Evolutionary conservation across 352 stramenopile species (phyloP).

Genomic region (Thalassiosira hispida): DNA sequence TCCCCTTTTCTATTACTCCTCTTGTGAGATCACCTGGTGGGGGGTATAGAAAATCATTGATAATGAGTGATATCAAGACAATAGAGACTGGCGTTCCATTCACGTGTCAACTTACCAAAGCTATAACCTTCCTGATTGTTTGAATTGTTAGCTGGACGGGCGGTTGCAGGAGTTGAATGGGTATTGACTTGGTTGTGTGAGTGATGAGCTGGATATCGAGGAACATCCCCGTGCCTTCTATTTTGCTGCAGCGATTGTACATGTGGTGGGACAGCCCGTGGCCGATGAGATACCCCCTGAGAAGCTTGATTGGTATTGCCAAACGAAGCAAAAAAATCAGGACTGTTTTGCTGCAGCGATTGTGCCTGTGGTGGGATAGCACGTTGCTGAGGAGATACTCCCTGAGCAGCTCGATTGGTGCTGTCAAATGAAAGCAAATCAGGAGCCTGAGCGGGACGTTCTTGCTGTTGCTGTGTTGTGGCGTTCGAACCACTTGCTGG

Average conservation of each 20-base stretch:
- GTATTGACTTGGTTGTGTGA: constrained; percentile 1
- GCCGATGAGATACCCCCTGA: neutral
- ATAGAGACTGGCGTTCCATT: neutral
- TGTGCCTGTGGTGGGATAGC: neutral
- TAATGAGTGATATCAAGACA: neutral
- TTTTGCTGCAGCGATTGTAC: neutral
- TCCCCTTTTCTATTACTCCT: constrained; percentile 10
- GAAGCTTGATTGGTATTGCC: neutral
- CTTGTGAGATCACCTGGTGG: constrained; percentile 19
- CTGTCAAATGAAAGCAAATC: constrained; percentile 2
- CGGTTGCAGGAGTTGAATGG: neutral
- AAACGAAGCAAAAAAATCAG: too few relatives aligned
- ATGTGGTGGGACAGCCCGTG: neutral
- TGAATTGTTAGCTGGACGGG: neutral
- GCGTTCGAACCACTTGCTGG: neutral
- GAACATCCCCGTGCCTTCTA: neutral
- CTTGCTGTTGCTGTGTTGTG: neutral
- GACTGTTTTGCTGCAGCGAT: neutral
- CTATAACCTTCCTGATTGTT: constrained; percentile 41
- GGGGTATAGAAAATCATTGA: neutral
- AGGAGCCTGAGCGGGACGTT: neutral
- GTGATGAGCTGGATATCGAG: neutral
- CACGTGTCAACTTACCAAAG: constrained; percentile 4
- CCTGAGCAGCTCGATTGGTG: neutral
- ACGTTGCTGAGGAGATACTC: neutral